phyloP scores from a whole-genome alignment of 371 early-diverging fungal genomes.

The Mortierella sp. region DNA sequence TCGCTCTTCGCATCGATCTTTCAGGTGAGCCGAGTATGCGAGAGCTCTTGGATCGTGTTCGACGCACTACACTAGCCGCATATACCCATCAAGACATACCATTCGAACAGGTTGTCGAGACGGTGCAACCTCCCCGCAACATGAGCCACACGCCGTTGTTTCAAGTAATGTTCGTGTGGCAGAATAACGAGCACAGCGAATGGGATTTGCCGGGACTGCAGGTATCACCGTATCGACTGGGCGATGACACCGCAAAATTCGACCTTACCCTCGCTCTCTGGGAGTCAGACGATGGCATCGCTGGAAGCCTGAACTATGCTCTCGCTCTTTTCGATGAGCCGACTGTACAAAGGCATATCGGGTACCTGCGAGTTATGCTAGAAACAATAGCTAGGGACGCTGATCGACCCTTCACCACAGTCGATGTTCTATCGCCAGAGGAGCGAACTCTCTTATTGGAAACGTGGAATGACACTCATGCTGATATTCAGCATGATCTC shows the following conservation, averaged over 20 bases:
- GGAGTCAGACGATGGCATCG: no score
- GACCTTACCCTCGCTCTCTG: no score
- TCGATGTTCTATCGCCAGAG: no score
- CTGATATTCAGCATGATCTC: neutral
- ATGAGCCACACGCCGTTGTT: constrained; percentile 14
- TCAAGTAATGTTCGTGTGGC: constrained; percentile 18
- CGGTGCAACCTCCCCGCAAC: constrained; percentile 6
- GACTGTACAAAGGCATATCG: no score
- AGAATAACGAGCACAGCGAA: constrained; percentile 5
- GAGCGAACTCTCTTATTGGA: no score
- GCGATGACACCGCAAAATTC: no score
- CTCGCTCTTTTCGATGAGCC: no score
- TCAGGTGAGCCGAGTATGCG: neutral
- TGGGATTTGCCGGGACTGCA: neutral
- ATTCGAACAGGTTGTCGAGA: constrained; percentile 16
- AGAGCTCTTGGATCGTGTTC: constrained; percentile 1
- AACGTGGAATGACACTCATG: neutral
- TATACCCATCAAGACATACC: constrained; percentile 9
- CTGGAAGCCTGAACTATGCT: no score
- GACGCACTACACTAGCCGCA: neutral
- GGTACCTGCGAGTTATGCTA: no score
- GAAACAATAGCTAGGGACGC: no score
- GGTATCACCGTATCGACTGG: no score
- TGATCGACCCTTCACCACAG: no score
- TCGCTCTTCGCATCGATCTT: constrained; percentile 4